Evolutionary conservation across 1,284 basidiomycete species (phyloP), one percentile per base, ranked within the genome.

Genomic region (Stereum hirsutum): DNA sequence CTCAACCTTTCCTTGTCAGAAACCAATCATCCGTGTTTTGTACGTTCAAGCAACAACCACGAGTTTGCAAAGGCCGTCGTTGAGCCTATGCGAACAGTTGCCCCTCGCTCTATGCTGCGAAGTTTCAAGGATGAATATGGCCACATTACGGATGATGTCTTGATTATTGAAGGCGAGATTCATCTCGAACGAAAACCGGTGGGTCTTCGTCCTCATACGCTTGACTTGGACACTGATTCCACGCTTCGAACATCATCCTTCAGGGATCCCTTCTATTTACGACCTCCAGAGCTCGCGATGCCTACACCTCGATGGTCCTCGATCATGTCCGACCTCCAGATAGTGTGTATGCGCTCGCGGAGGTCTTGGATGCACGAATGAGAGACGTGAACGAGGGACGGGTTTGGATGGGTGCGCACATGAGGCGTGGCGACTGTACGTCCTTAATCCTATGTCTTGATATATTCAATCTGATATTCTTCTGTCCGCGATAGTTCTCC

Each of bases 361-460:
- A 55, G 26, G 46, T 45, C 11, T 46, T 72, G 25, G 57, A 51
- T 12, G 24, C 53, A 5, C 61, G 66, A 12, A 68, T 72, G 64
- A 45, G 46, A 2, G 51, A 57, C 25, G 27, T 52, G 25, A 61
- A 54, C 8, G 54, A 42, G 0, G 69, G 69, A 3, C 54, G 69
- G n/a, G 55, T 63, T 34, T 72, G 72, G 71, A 59, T 69, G 55
- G 63, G 62, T 24, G 67, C 64, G 2, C 72, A 72, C 28, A 70
- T 74, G 68, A 61, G 69, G 20, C 57, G 69, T 27, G 70, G 71
- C 1, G 71, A 70, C 42, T 72, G 62, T 66, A 46, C 53, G 57
- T 52, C 8, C 1, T 40, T 46, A 10, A 8, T 63, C 30, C 3
- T 17, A 15, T 25, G 24, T 25, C 14, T 6, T 39, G 14, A 6